A percentile compares a stretch with the other conserved stretches of the same genome.
Evolutionary conservation across 805 yeast species (phyloP).

Genomic region (Kuraishia piskuri): DNA sequence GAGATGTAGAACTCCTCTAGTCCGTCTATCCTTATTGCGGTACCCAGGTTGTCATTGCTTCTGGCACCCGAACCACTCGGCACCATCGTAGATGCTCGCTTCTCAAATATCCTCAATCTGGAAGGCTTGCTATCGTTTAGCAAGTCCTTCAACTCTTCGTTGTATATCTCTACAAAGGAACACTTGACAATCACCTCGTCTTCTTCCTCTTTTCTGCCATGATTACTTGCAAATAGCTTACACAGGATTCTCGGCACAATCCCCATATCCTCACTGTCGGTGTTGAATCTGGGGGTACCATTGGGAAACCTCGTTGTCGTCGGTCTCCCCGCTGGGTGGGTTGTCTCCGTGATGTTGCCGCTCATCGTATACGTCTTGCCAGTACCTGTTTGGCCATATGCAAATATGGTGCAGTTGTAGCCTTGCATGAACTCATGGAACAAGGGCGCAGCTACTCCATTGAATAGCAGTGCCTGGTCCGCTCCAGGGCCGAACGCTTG

Average conservation of each 20-base stretch:
- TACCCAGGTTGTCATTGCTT: slow-evolving; percentile 2
- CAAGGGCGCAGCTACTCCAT: slow-evolving; percentile 36
- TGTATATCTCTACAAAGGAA: slow-evolving; percentile 48
- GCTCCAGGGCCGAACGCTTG: slow-evolving; percentile 47
- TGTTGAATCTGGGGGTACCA: background rate
- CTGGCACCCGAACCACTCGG: slow-evolving; percentile 3
- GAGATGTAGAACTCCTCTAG: slow-evolving; percentile 52
- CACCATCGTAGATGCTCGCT: slow-evolving; percentile 9
- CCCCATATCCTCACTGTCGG: slow-evolving; percentile 27
- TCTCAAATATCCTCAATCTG: slow-evolving; percentile 32
- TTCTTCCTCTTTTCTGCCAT: slow-evolving; percentile 17
- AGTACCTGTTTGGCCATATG: slow-evolving; percentile 57
- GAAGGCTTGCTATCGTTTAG: slow-evolving; percentile 17
- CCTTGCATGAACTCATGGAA: slow-evolving; percentile 42
- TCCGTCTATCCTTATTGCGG: slow-evolving; percentile 48
- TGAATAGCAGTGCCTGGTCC: slow-evolving; percentile 36
- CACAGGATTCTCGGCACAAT: slow-evolving; percentile 41
- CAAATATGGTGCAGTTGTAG: slow-evolving; percentile 45
- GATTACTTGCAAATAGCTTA: slow-evolving; percentile 26
- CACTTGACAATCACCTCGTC: slow-evolving; percentile 32
- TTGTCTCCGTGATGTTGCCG: slow-evolving; percentile 24
- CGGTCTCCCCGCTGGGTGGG: background rate
- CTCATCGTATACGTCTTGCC: slow-evolving; percentile 58
- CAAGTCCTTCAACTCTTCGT: slow-evolving; percentile 33
- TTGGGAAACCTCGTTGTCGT: background rate